These are phyloP conservation scores for Daucus carota DNA, from an alignment of 129 eudicot species.

Conservation along the genomic window DNA sequence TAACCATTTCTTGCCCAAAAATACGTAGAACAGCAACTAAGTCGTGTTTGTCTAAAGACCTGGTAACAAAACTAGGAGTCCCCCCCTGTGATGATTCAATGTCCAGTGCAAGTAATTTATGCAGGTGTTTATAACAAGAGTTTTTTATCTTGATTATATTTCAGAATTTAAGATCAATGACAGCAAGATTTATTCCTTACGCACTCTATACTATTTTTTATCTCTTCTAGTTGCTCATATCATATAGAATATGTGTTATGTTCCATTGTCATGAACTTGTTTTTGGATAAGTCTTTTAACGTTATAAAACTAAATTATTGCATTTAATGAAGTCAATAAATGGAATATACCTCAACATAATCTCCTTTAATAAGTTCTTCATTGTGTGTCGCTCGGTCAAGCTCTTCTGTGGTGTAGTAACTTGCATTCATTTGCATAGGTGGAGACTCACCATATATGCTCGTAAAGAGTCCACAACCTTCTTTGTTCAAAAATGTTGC, in stretches of 20 bases:
- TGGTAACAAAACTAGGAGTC: not conserved
- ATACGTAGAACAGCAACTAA: not conserved
- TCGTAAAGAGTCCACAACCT: slow-evolving; percentile 63
- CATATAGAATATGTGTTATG: not conserved
- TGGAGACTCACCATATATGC: slow-evolving; percentile 52
- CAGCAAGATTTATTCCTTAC: not conserved
- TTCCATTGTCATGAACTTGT: not conserved
- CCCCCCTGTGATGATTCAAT: not conserved
- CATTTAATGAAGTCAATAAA: not conserved
- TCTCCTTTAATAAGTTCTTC: slow-evolving; percentile 69
- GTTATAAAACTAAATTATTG: not conserved
- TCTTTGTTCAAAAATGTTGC: slow-evolving; percentile 54
- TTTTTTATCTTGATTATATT: not conserved
- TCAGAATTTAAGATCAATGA: too few relatives aligned
- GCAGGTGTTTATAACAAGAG: not conserved
- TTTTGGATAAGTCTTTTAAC: too few relatives aligned
- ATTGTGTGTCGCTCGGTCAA: slow-evolving; percentile 73
- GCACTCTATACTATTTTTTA: not conserved
- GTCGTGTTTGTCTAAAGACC: not conserved
- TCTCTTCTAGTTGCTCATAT: not conserved
- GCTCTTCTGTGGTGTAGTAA: slow-evolving; percentile 72
- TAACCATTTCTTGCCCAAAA: not conserved
- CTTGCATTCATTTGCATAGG: slow-evolving; percentile 96
- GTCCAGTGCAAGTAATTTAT: not conserved
- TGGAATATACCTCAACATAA: slow-evolving; percentile 63